Evolutionary conservation across 1,284 basidiomycete genomes (phyloP), one percentile per base, ranked within the genome.

Genomic region (Melampsora larici-populina): DNA sequence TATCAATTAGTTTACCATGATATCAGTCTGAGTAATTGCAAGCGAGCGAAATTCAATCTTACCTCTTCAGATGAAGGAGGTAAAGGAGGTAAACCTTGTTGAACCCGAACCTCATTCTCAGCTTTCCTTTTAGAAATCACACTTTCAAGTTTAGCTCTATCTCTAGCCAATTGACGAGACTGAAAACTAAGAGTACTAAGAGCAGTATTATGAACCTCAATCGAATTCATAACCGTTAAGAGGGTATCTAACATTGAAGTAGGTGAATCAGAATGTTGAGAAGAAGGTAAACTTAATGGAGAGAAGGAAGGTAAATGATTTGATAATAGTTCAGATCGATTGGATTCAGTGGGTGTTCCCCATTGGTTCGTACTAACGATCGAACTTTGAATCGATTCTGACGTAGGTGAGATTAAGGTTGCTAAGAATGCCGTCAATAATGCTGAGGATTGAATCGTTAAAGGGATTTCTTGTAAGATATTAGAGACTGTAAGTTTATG

Each of bases 401-500:
- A 83, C 31, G 83, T 78, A 7, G 85, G 83, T 69, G 86, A 86
- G 26, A 88, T 87, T 70, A 97, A 86, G 70, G 88, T 89, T 78
- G 89, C 87, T n/a, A n/a, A n/a, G n/a, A n/a, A n/a, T n/a, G n/a
- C n/a, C n/a, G n/a, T n/a, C n/a, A n/a, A n/a, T n/a, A n/a, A n/a
- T n/a, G n/a, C n/a, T n/a, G n/a, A n/a, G n/a, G n/a, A n/a, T n/a
- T n/a, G n/a, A n/a, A n/a, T n/a, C n/a, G n/a, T n/a, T n/a, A n/a
- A n/a, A n/a, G n/a, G n/a, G n/a, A n/a, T n/a, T n/a, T n/a, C n/a
- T n/a, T n/a, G n/a, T n/a, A n/a, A n/a, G n/a, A n/a, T n/a, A n/a
- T n/a, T n/a, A n/a, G n/a, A n/a, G n/a, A 96, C 94, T 43, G 93
- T 97, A 79, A 99, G 86, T 80, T 90, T 89, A 86, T 94, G 89